Base-by-base conservation (phyloP, 306 rosid species). In the Quercus berberidifolia region DNA sequence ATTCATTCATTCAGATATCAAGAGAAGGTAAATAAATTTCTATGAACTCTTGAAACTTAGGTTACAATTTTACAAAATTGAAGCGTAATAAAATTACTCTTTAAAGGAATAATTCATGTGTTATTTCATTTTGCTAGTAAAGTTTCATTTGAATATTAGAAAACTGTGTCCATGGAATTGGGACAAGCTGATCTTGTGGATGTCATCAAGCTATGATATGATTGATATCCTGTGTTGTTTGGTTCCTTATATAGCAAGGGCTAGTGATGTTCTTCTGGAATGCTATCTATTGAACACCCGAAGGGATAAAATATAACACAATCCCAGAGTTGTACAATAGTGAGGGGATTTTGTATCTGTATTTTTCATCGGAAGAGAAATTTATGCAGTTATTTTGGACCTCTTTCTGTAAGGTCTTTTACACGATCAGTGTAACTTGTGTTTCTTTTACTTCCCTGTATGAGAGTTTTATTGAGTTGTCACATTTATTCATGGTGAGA, bases 161-260 rank as follows among this genome's bases (percentile, higher is more conserved):
- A 51, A 71, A 62, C 38, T 74, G 19, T 81, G 21, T 41, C 59
- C 41, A 74, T 17, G 62, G 35, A 72, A 71, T 64, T 31, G 71
- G 31, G 73, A 77, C 68, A 68, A 78, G 75, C 38, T 56, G 57
- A 51, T 46, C 79, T 77, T 79, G 31, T 60, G 62, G 71, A 78
- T 21, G 25, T 54, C 19, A 56, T 69, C 25, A n/a, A 18, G 58
- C 38, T n/a, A 33, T 13, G 35, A 49, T 18, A 8, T 58, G 33
- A 6, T 58, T 7, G 54, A 49, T 11, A 8, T 58, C 52, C 4
- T 43, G 59, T 54, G 46, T 63, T 43, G 17, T 79, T 3, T 59
- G 6, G 28, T 51, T 21, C 41, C 64, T 19, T 0, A 6, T 4
- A 30, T 41, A 19, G 55, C 30, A 56, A 35, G 51, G 62, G 17